phyloP scores from a whole-genome alignment of 1,284 basidiomycete species.

The Ustilago hordei region DNA sequence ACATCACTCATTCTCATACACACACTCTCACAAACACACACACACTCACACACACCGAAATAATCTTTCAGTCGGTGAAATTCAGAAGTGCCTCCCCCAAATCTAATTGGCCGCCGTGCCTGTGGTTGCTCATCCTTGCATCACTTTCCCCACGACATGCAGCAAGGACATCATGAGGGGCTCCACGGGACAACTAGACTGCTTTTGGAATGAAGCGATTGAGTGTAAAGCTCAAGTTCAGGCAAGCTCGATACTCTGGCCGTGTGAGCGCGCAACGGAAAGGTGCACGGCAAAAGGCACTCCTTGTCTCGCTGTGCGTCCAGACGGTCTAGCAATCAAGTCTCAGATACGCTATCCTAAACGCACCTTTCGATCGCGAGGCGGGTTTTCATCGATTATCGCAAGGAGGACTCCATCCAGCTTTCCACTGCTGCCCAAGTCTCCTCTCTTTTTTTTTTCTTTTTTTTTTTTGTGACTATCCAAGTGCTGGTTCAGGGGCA shows the following conservation, averaged over 20 bases:
- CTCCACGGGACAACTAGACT: constrained; percentile 35
- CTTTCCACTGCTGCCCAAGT: constrained; percentile 1
- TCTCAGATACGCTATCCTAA: not conserved
- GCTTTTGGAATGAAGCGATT: not conserved
- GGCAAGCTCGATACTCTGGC: not conserved
- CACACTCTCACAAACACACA: not conserved
- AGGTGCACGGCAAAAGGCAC: not conserved
- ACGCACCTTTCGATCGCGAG: constrained; percentile 39
- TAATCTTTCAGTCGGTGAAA: constrained; percentile 16
- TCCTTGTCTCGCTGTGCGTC: not conserved
- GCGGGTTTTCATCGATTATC: constrained; percentile 10
- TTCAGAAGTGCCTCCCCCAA: constrained; percentile 4
- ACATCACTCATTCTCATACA: not conserved
- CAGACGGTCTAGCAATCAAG: not conserved
- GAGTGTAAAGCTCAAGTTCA: not conserved
- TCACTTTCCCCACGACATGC: constrained; percentile 14
- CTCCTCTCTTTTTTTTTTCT: constrained; percentile 5
- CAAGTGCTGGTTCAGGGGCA: not conserved
- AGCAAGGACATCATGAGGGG: constrained; percentile 19
- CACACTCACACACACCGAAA: not conserved
- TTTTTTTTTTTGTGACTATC: not conserved
- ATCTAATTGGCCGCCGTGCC: constrained; percentile 7
- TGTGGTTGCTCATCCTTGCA: constrained; percentile 14
- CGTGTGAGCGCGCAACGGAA: not conserved
- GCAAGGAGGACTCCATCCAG: constrained; percentile 14